Evolutionary conservation across 257 asterid genomes (phyloP).

Genomic region (Jacaranda mimosifolia): DNA sequence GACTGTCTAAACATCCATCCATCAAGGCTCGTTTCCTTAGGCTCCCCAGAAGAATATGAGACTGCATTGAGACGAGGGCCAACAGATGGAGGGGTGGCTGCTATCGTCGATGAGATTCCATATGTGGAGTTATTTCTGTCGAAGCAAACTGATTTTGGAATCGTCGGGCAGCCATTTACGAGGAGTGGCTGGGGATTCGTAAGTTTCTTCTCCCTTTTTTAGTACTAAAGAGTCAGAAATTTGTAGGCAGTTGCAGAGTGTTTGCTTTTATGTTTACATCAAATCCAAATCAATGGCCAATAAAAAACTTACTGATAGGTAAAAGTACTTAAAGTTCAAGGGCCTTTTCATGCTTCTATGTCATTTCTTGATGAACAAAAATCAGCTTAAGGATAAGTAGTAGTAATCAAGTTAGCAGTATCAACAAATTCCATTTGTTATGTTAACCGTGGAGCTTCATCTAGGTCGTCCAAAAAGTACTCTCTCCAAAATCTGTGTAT

Average conservation of each 20-base stretch:
- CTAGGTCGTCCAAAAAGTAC: too few relatives aligned
- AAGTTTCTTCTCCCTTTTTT: slow-evolving; percentile 36
- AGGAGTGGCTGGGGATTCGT: slow-evolving; percentile 82
- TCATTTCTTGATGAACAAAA: not conserved
- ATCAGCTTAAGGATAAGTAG: not conserved
- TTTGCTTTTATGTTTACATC: not conserved
- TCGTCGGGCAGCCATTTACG: slow-evolving; percentile 67
- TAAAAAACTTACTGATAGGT: too few relatives aligned
- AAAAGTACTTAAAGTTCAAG: too few relatives aligned
- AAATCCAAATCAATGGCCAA: too few relatives aligned
- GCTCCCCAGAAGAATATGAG: slow-evolving; percentile 65
- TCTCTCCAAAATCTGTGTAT: too few relatives aligned
- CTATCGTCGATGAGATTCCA: slow-evolving; percentile 73
- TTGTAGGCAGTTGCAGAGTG: too few relatives aligned
- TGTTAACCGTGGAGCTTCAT: too few relatives aligned
- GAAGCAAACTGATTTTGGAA: slow-evolving; percentile 58
- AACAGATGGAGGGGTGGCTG: slow-evolving; percentile 66
- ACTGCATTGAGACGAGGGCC: slow-evolving; percentile 61
- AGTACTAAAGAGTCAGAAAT: not conserved
- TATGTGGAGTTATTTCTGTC: slow-evolving; percentile 65
- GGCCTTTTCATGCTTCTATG: not conserved
- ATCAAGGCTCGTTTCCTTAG: slow-evolving; percentile 64
- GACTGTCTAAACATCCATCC: slow-evolving; percentile 58
- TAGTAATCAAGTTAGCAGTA: too few relatives aligned
- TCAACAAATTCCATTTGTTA: too few relatives aligned